Evolutionary conservation across 176 grass and related monocot species (phyloP).

Genomic region (Poa annua): DNA sequence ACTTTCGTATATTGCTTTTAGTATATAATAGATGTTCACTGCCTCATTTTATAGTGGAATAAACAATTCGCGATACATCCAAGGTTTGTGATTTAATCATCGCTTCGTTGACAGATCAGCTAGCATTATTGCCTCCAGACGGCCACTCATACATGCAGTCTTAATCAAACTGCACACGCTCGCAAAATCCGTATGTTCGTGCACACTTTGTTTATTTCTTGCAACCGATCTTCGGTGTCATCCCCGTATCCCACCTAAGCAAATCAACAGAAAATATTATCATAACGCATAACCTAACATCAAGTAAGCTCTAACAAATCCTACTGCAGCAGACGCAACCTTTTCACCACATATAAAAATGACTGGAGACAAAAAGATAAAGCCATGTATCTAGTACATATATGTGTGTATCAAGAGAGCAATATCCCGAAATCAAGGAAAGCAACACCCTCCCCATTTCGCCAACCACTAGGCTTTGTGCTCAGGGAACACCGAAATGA

Average conservation of each 20-base stretch:
- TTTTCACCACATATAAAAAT: conserved; percentile 33
- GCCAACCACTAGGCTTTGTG: conserved; percentile 50
- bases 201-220: neutral
- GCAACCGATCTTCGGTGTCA: conserved; percentile 7
- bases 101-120: conserved; percentile 21
- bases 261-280: conserved; percentile 27
- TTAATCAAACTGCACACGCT: neutral
- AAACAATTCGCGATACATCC: neutral
- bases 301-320: conserved; percentile 28
- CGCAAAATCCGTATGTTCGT: neutral
- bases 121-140: conserved; percentile 31
- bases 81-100: conserved; percentile 43
- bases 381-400: conserved; percentile 39
- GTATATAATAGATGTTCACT: too few species aligned
- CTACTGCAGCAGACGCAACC: conserved; percentile 20
- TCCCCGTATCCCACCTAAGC: conserved; percentile 18
- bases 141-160: conserved; percentile 11
- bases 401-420: conserved; percentile 45
- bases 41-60: neutral
- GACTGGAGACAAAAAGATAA: conserved; percentile 48
- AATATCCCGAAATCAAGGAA: conserved; percentile 70
- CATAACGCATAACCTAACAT: conserved; percentile 19
- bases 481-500: conserved; percentile 58
- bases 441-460: neutral
- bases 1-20: too few species aligned